Conservation (phyloP, 768 basidiomycete genomes). For the Mycena floridula region DNA sequence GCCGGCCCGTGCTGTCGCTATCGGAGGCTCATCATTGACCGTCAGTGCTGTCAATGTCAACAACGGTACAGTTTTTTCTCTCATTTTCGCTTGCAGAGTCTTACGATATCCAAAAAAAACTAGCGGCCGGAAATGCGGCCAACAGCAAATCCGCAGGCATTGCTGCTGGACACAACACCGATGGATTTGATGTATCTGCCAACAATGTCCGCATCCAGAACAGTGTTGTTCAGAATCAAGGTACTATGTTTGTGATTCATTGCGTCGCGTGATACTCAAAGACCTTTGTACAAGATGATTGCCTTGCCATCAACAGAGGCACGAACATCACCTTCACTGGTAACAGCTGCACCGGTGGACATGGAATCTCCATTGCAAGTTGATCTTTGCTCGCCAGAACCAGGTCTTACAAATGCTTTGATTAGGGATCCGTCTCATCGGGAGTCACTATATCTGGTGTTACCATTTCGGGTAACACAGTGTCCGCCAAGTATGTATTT, state of each 20-base stretch:
- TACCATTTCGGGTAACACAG: conserved; percentile 14
- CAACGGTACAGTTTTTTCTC: conserved; percentile 6
- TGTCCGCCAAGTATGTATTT: conserved; percentile 10
- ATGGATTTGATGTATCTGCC: conserved; percentile 16
- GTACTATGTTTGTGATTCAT: conserved; percentile 2
- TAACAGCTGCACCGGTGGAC: conserved; percentile 15
- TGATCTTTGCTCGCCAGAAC: neutral
- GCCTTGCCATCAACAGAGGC: conserved; percentile 16
- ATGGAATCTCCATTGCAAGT: conserved; percentile 13
- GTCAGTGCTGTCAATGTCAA: conserved; percentile 12
- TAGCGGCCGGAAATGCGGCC: conserved; percentile 12
- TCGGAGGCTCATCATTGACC: conserved; percentile 11
- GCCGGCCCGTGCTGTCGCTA: conserved; percentile 10
- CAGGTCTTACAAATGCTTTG: neutral
- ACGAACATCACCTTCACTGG: conserved; percentile 13
- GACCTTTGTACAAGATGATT: conserved; percentile 9
- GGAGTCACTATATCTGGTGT: conserved; percentile 9
- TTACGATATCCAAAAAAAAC: neutral
- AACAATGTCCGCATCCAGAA: conserved; percentile 10
- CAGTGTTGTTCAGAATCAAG: conserved; percentile 13
- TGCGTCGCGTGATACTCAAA: neutral
- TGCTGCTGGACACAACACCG: conserved; percentile 15
- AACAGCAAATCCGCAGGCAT: conserved; percentile 11
- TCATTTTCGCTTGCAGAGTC: neutral
- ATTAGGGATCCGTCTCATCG: conserved; percentile 12